Evolutionary conservation across 306 rosid genomes (phyloP).

Genomic region (Elaeagnus macrophylla): DNA sequence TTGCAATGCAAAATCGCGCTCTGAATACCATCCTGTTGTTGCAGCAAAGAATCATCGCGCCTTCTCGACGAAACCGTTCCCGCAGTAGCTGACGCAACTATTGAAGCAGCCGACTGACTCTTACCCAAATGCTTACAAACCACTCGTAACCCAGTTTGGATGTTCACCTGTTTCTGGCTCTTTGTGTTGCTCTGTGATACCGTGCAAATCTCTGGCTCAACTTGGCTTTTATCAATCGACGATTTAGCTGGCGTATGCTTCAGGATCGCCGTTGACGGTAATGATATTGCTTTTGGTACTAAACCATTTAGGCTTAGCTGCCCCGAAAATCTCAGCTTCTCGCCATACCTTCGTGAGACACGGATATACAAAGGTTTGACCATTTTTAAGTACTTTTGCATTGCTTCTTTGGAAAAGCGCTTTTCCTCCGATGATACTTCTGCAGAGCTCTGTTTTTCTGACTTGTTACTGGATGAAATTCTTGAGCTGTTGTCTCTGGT

Average conservation of each 20-base stretch:
- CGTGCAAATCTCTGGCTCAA: conserved; percentile 23
- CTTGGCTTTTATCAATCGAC: conserved; percentile 22
- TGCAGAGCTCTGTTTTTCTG: conserved; percentile 28
- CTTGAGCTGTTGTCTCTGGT: conserved; percentile 70
- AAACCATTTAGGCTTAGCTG: conserved; percentile 28
- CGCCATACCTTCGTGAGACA: conserved; percentile 71
- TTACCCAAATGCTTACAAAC: conserved; percentile 91
- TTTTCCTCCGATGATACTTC: conserved; percentile 42
- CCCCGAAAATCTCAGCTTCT: conserved; percentile 45
- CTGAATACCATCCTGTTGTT: conserved; percentile 94
- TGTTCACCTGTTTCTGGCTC: conserved; percentile 38
- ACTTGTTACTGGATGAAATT: conserved; percentile 26
- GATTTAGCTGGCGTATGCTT: neutral
- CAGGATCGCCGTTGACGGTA: neutral
- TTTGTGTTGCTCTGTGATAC: conserved; percentile 18
- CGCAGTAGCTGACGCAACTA: conserved; percentile 56
- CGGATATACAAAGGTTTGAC: conserved; percentile 82
- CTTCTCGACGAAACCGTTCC: conserved; percentile 37
- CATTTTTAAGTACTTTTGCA: conserved; percentile 74
- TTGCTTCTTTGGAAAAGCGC: conserved; percentile 68
- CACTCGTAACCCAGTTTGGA: conserved; percentile 68
- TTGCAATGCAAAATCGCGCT: conserved; percentile 96
- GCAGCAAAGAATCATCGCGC: conserved; percentile 81
- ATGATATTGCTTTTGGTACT: neutral
- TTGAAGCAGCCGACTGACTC: conserved; percentile 84